Evolutionary conservation across 1,139 yeast genomes (phyloP), one percentile per base, ranked within the genome.

Genomic region (Pichia sp.): DNA sequence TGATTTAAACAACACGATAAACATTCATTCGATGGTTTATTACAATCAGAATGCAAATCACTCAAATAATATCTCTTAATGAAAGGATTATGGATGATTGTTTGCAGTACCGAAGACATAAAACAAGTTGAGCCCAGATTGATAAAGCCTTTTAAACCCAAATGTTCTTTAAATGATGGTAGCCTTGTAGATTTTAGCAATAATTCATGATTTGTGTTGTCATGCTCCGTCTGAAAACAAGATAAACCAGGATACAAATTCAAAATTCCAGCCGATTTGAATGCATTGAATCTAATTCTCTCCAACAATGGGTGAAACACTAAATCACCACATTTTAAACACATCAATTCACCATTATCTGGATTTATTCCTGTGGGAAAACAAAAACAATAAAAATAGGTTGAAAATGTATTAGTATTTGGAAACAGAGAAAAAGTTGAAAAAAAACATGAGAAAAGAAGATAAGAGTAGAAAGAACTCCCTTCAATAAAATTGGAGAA

Each of bases 61-160:
- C 81, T 72, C 62, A 92, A 72, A 55, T 85, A 87, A 51, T 82
- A 83, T 55, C 79, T 75, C 49, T 92, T 76, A 39, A 92, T 73
- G 46, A 86, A 71, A 9, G 97, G 97, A 59, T 90, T 90, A 61
- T 92, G 97, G 43, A 92, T 70, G 39, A 90, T 65, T 0, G 95
- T 78, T 65, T 92, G 98, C 39, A 92, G 65, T 23, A 88, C 79
- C 36, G 94, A 85, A 52, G 95, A 85, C 85, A 92, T 90, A 66
- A 86, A 92, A 65, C 98, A 92, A 0, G 98, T 92, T 0, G 97
- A 85, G 0, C 98, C 98, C 77, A 92, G 78, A 61, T 92, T 92
- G 45, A 88, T 81, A 55, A 92, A 78, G 3, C 98, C 98, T 49
- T 84, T 75, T 29, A 92, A 66, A 0, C 97, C 97, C 16, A 81